Evolutionary conservation across 2,329 filamentous ascomycete genomes (phyloP), one percentile per base, ranked within the genome.

Genomic region (Venturiaceae sp.): DNA sequence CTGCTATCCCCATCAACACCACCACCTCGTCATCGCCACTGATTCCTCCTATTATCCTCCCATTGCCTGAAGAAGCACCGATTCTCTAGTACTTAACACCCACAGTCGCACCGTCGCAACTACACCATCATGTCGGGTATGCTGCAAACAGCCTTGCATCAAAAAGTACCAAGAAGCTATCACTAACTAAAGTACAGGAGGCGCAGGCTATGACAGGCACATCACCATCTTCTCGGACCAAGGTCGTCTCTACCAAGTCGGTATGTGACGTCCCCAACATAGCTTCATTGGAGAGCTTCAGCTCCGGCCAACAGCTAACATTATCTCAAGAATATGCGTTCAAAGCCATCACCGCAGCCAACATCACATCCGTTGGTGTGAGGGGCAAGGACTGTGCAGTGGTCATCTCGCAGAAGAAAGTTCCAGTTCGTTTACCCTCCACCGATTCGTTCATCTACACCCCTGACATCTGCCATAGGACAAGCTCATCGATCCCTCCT

Each of bases 181-280:
- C 23, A 37, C 52, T 53, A 36, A 53, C 32, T 14, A 5, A 34
- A 13, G 32, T 32, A 34, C 32, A 53, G 52, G 52, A 37, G 34
- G 52, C 19, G 87, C 89, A 76, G 92, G 90, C 71, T 97, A 95
- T 78, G 94, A 99, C 78, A 85, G 94, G 81, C 94, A 99, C 78
- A 99, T 99, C 71, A 99, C 94, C 73, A 97, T 99, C 82, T 99
- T 99, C 80, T 96, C 94, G 62, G 94, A 99, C 75, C 92, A 96
- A 78, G 94, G 94, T 71, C 86, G 94, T 74, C 81, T 99, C 74
- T 99, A 97, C 75, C 94, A 99, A 96, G 94, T 99, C 75, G 94
- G 94, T 97, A 83, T 71, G 91, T 83, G 62, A 60, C n/a, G n/a
- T n/a, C n/a, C n/a, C n/a, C n/a, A n/a, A n/a, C n/a, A n/a, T n/a